phyloP scores from a whole-genome alignment of 192 early-diverging fungal genomes.

The Coemansia biformis region DNA sequence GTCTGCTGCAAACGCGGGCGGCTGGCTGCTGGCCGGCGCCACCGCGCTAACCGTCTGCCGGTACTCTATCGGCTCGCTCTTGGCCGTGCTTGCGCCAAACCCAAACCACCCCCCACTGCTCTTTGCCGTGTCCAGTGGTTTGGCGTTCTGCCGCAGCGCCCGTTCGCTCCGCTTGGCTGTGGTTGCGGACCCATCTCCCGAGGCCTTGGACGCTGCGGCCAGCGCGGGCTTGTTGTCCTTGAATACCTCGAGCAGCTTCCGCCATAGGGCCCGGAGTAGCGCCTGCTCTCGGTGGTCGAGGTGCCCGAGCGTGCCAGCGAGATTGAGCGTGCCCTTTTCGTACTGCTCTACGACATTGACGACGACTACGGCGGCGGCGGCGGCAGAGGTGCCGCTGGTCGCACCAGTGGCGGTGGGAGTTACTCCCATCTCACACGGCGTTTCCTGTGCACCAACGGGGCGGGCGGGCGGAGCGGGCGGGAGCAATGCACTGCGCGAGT shows the following conservation, averaged over 20 bases:
- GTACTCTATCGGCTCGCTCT: constrained; percentile 11
- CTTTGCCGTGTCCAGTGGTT: neutral
- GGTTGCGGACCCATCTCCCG: neutral
- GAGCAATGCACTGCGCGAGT: no score
- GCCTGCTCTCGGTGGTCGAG: constrained; percentile 45
- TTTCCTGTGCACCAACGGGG: no score
- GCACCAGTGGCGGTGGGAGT: no score
- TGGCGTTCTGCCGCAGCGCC: neutral
- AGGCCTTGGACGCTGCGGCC: neutral
- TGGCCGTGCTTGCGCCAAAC: constrained; percentile 24
- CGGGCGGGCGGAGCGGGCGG: no score
- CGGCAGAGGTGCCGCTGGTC: no score
- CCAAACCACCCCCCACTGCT: constrained; percentile 29
- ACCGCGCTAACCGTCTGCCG: constrained; percentile 29
- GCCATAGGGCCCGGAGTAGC: constrained; percentile 52
- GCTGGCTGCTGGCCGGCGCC: constrained; percentile 13
- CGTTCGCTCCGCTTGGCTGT: constrained; percentile 15
- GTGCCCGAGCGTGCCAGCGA: constrained; percentile 48
- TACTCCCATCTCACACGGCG: no score
- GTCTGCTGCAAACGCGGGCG: constrained; percentile 17
- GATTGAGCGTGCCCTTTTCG: constrained; percentile 27
- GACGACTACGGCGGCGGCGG: neutral
- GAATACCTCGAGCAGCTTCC: constrained; percentile 34
- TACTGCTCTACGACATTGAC: constrained; percentile 41
- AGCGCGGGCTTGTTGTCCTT: constrained; percentile 3